Evolutionary conservation across 352 stramenopile genomes (phyloP).

Genomic region (Globisporangium nagaii): DNA sequence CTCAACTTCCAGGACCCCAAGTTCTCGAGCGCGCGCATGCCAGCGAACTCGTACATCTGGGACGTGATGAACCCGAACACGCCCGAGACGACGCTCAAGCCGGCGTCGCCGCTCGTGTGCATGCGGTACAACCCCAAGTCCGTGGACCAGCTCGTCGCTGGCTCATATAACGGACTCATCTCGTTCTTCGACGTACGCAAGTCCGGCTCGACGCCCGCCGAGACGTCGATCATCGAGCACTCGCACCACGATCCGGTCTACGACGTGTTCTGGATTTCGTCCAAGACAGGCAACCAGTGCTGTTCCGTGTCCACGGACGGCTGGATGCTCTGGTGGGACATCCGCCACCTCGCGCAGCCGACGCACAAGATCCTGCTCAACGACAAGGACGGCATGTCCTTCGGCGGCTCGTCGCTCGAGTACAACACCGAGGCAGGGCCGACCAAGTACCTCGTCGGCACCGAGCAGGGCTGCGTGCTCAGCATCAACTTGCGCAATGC

Average conservation of each 20-base stretch:
- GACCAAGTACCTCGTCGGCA: constrained; percentile 97
- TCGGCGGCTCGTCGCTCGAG: constrained; percentile 93
- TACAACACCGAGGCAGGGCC: constrained; percentile 96
- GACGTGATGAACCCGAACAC: constrained; percentile 97
- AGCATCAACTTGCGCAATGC: constrained; percentile 94
- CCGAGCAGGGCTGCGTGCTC: constrained; percentile 94
- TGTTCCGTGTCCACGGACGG: constrained; percentile 95
- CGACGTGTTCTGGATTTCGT: constrained; percentile 95
- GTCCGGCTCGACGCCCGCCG: constrained; percentile 76
- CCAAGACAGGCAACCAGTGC: constrained; percentile 95
- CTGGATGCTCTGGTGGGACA: constrained; percentile 90
- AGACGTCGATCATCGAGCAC: constrained; percentile 95
- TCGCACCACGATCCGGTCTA: constrained; percentile 97
- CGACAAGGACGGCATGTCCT: constrained; percentile 79
- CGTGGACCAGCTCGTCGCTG: constrained; percentile 93
- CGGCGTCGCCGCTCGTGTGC: constrained; percentile 83
- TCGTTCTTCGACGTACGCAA: constrained; percentile 96
- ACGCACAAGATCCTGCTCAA: constrained; percentile 75
- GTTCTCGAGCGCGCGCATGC: constrained; percentile 75
- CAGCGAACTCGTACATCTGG: constrained; percentile 94
- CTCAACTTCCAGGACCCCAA: constrained; percentile 95
- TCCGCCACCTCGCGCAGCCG: constrained; percentile 79
- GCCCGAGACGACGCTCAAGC: constrained; percentile 91
- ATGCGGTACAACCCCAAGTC: constrained; percentile 97
- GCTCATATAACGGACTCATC: constrained; percentile 96